Evolutionary conservation across 441 rosid species (phyloP).

Genomic region (Sinapis alba): DNA sequence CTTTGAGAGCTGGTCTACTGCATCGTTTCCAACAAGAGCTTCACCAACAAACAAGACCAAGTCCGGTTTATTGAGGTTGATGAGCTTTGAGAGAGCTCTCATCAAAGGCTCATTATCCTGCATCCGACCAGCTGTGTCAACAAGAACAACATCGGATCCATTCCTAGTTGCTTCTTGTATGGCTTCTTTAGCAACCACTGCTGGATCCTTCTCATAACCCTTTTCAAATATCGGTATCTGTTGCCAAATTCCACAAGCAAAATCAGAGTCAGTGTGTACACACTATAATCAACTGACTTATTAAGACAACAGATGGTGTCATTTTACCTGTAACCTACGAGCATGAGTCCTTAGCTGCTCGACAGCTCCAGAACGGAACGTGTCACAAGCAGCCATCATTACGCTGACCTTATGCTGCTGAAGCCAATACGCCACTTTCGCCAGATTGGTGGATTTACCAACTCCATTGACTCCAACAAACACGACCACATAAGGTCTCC

Average conservation of each 20-base stretch:
- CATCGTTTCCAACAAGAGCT: slow-evolving; percentile 98
- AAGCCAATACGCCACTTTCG: slow-evolving; percentile 99
- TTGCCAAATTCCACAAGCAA: no score
- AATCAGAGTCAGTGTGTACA: background rate
- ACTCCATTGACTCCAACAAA: slow-evolving; percentile 99
- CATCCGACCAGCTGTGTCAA: slow-evolving; percentile 99
- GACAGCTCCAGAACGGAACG: slow-evolving; percentile 98
- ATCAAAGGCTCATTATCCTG: slow-evolving; percentile 98
- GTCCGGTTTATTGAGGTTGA: slow-evolving; percentile 83
- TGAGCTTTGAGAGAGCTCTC: slow-evolving; percentile 96
- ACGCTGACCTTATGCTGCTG: slow-evolving; percentile 84
- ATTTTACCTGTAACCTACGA: slow-evolving; percentile 91
- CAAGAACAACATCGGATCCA: slow-evolving; percentile 96
- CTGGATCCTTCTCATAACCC: slow-evolving; percentile 98
- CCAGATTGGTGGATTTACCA: slow-evolving; percentile 96
- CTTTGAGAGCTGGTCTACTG: slow-evolving; percentile 92
- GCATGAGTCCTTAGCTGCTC: slow-evolving; percentile 98
- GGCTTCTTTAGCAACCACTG: slow-evolving; percentile 96
- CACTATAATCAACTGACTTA: background rate
- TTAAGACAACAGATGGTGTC: background rate
- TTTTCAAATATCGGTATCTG: slow-evolving; percentile 97
- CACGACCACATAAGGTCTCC: slow-evolving; percentile 88
- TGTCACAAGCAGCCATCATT: slow-evolving; percentile 99
- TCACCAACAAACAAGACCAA: slow-evolving; percentile 97
- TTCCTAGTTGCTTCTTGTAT: slow-evolving; percentile 82